Conservation (phyloP, 2,329 filamentous ascomycete genomes). For the Trichoderma sp. region DNA sequence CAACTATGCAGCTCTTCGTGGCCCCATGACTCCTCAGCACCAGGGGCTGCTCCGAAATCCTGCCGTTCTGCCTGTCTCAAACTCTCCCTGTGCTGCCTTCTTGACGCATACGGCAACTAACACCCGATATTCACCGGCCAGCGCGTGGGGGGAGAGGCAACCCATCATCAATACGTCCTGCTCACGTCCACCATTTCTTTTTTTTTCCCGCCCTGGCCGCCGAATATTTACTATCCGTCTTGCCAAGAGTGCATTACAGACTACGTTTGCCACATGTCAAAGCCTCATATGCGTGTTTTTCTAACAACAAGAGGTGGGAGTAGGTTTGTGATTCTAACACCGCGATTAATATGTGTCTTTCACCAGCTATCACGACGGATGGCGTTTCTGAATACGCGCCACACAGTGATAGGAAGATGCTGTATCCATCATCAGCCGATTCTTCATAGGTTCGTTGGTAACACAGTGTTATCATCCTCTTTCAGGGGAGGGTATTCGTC, state of each 20-base stretch:
- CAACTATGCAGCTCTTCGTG: not conserved
- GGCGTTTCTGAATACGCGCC: not conserved
- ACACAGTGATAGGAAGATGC: not conserved
- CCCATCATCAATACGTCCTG: not conserved
- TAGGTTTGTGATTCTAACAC: not conserved
- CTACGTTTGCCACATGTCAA: not conserved
- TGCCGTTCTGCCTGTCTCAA: not conserved
- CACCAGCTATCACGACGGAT: not conserved
- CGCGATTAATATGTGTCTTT: not conserved
- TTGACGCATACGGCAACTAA: not conserved
- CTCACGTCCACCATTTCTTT: not conserved
- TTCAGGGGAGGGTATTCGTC: not conserved
- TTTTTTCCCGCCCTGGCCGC: not conserved
- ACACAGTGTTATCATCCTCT: not conserved
- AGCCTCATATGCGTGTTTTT: not conserved
- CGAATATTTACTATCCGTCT: not conserved
- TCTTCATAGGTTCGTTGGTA: not conserved
- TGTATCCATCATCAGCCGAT: not conserved
- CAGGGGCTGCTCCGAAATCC: not conserved
- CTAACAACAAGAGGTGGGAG: too few species aligned
- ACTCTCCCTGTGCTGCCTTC: not conserved
- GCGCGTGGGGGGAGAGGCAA: not conserved
- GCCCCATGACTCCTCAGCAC: not conserved
- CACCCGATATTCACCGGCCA: not conserved
- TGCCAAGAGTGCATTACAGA: not conserved